Percentiles rank a stretch among this genome's conserved stretches.
Evolutionary conservation across 148 eudicot genomes (phyloP).

Genomic region (Heliamphora exappendiculata): DNA sequence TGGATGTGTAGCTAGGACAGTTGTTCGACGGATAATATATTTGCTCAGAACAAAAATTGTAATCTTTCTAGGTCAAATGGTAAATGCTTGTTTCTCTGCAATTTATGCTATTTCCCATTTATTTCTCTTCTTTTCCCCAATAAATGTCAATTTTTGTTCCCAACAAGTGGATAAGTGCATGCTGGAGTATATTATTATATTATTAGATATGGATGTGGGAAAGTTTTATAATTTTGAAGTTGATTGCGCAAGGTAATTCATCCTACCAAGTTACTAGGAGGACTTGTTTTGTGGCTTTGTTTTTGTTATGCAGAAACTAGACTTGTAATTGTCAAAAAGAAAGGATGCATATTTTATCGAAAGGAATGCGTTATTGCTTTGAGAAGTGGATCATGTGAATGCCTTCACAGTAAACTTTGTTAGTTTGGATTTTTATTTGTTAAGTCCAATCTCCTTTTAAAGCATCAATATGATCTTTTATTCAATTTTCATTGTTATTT

Average conservation of each 20-base stretch:
- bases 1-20: not conserved
- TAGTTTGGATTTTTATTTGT: not conserved
- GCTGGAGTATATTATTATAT: too few relatives aligned
- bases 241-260: not conserved
- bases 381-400: not conserved
- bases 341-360: not conserved
- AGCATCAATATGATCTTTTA: not conserved
- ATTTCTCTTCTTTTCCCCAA: not conserved
- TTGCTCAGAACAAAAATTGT: not conserved
- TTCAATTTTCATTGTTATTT: not conserved
- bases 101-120: too few relatives aligned
- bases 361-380: not conserved
- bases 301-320: not conserved
- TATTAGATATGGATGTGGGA: not conserved
- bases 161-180: not conserved
- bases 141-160: not conserved
- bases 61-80: not conserved
- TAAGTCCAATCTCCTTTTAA: not conserved
- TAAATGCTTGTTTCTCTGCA: not conserved
- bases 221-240: not conserved
- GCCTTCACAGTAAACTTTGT: not conserved
- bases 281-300: not conserved
- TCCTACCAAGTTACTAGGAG: not conserved
- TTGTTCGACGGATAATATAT: not conserved
- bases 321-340: not conserved